Percentiles rank a stretch among this genome's conserved stretches.
phyloP scores from a whole-genome alignment of 2,329 filamentous ascomycete species.

The Thelonectria olida region DNA sequence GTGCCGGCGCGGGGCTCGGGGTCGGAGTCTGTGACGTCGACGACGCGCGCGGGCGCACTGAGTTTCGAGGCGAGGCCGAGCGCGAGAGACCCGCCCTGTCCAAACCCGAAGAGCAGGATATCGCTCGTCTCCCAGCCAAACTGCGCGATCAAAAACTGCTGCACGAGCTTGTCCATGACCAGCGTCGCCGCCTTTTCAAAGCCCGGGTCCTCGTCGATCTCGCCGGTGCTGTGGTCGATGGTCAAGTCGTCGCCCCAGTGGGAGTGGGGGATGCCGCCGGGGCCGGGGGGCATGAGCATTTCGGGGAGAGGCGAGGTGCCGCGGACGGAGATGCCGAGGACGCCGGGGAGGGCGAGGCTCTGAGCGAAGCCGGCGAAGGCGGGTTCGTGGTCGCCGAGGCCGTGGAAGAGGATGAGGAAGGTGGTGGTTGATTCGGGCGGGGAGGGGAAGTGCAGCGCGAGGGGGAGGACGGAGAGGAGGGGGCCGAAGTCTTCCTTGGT shows the following conservation, averaged over 20 bases:
- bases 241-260: conserved; percentile 76
- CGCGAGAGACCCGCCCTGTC: conserved; percentile 72
- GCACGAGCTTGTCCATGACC: conserved; percentile 62
- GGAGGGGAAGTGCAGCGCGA: conserved; percentile 59
- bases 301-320: conserved; percentile 76
- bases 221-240: conserved; percentile 59
- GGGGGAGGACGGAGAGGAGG: conserved; percentile 52
- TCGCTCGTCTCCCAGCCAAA: conserved; percentile 70
- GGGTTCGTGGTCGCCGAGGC: conserved; percentile 78
- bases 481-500: conserved; percentile 59
- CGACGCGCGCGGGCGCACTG: conserved; percentile 45
- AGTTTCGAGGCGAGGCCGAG: conserved; percentile 63
- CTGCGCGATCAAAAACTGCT: conserved; percentile 58
- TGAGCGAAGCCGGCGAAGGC: conserved; percentile 76
- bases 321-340: conserved; percentile 77
- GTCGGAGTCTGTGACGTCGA: conserved; percentile 43
- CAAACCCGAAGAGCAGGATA: conserved; percentile 72
- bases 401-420: conserved; percentile 84
- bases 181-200: conserved; percentile 59
- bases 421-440: conserved; percentile 73
- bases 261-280: conserved; percentile 48
- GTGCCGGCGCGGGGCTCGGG: conserved; percentile 16
- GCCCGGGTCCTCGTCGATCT: conserved; percentile 69
- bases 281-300: conserved; percentile 58
- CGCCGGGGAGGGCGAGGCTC: conserved; percentile 78